These are phyloP conservation scores for Fomitopsis palustris DNA, from an alignment of 1,284 basidiomycete genomes.

Conservation along the genomic window DNA sequence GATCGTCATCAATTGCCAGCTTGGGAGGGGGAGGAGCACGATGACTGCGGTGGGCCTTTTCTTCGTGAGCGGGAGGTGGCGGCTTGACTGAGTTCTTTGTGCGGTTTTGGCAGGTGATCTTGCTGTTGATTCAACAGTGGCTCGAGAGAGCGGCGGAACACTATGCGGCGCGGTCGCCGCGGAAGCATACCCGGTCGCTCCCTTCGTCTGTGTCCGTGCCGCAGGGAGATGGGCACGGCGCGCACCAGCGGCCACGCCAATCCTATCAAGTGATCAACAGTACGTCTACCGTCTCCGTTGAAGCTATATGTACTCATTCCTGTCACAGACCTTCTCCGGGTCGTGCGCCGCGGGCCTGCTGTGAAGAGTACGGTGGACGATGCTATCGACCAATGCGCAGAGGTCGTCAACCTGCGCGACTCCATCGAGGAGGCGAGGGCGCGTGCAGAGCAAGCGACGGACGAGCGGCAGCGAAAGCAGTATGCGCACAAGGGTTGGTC, in stretches of 20 bases:
- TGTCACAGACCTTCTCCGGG: slow-evolving; percentile 76
- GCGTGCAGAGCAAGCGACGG: slow-evolving; percentile 73
- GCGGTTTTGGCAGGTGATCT: slow-evolving; percentile 56
- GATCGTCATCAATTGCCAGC: slow-evolving; percentile 95
- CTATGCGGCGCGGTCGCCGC: slow-evolving; percentile 35
- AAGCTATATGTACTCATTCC: not conserved
- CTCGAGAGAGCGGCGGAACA: slow-evolving; percentile 40
- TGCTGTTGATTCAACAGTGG: slow-evolving; percentile 89
- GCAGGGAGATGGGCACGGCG: slow-evolving; percentile 23
- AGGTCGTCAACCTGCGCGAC: slow-evolving; percentile 85
- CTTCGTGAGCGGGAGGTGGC: not conserved
- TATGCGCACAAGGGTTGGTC: slow-evolving; percentile 68
- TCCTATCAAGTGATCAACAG: slow-evolving; percentile 83
- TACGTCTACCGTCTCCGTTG: slow-evolving; percentile 31
- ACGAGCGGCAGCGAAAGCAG: slow-evolving; percentile 64
- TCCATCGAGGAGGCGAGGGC: slow-evolving; percentile 82
- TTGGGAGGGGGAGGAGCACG: slow-evolving; percentile 93
- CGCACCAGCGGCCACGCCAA: slow-evolving; percentile 40
- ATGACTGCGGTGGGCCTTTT: slow-evolving; percentile 66
- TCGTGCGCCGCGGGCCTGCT: slow-evolving; percentile 86
- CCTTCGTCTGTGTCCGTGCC: slow-evolving; percentile 30
- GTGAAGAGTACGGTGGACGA: slow-evolving; percentile 91
- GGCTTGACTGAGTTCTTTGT: not conserved
- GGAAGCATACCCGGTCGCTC: slow-evolving; percentile 29
- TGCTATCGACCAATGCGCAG: slow-evolving; percentile 84